phyloP scores from a whole-genome alignment of 1,284 basidiomycete species.

The Ceratobasidium sp. region DNA sequence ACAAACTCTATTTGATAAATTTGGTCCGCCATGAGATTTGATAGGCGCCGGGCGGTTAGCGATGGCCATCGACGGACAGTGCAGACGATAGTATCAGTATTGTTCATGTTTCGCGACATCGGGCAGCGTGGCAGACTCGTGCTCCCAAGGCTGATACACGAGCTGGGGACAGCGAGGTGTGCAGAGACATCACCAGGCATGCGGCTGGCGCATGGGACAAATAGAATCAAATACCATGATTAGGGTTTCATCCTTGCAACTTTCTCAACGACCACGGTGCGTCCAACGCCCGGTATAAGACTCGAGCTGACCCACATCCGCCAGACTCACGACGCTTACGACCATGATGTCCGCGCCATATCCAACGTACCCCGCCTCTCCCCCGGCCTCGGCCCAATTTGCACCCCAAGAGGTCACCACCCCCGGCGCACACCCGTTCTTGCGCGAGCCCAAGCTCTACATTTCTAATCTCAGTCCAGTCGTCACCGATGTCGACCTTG shows the following conservation, averaged over 20 bases:
- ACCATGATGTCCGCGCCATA: slow-evolving; percentile 42
- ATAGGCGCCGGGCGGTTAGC: slow-evolving; percentile 13
- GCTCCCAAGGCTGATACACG: slow-evolving; percentile 12
- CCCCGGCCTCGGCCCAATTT: slow-evolving; percentile 22
- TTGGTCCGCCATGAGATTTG: not conserved
- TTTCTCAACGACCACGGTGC: slow-evolving; percentile 31
- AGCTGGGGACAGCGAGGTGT: not conserved
- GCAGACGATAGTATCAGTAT: not conserved
- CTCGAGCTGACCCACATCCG: not conserved
- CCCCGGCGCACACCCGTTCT: slow-evolving; percentile 67
- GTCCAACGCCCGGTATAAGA: not conserved
- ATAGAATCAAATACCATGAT: not conserved
- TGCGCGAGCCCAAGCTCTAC: slow-evolving; percentile 78
- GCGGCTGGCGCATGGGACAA: not conserved
- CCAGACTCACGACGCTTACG: slow-evolving; percentile 40
- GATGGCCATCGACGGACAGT: not conserved
- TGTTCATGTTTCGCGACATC: not conserved
- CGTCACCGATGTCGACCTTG: slow-evolving; percentile 75
- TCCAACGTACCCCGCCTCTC: slow-evolving; percentile 31
- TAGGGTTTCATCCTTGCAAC: slow-evolving; percentile 23
- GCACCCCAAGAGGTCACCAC: slow-evolving; percentile 8
- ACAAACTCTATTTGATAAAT: slow-evolving; percentile 23
- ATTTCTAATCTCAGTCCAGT: slow-evolving; percentile 73
- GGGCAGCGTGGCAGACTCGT: not conserved
- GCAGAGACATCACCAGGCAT: not conserved